These are phyloP conservation scores for Polytrichum commune DNA, from an alignment of 225 moss, liverwort and hornwort species.

Conservation along the genomic window DNA sequence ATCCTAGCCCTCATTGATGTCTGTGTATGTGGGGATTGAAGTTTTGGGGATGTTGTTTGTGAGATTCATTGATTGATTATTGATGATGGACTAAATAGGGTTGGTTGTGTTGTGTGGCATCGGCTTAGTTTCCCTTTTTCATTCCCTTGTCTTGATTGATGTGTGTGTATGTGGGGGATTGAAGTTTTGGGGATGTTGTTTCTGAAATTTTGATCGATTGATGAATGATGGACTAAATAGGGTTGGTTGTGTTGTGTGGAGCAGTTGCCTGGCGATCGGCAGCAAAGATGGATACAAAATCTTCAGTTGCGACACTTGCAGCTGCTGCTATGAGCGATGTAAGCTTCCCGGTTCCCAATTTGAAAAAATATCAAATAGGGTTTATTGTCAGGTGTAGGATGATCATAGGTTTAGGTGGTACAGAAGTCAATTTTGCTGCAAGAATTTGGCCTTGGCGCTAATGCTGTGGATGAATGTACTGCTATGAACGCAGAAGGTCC, in stretches of 20 bases:
- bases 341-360: slow-evolving; percentile 16
- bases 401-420: not conserved
- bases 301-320: slow-evolving; percentile 78
- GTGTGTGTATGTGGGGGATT: not conserved
- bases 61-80: not conserved
- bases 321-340: slow-evolving; percentile 82
- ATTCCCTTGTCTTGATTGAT: not conserved
- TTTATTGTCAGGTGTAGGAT: not conserved
- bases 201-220: not conserved
- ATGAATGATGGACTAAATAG: not conserved
- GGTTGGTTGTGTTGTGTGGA: not conserved
- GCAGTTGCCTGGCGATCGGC: slow-evolving; percentile 78
- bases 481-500: slow-evolving; percentile 68
- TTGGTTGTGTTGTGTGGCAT: not conserved
- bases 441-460: too few relatives aligned
- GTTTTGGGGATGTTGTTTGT: not conserved
- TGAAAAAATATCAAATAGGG: not conserved
- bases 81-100: slow-evolving; percentile 2
- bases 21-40: not conserved
- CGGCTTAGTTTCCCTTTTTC: not conserved
- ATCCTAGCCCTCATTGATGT: not conserved
- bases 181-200: not conserved
- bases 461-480: slow-evolving; percentile 24
- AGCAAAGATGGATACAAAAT: slow-evolving; percentile 76
- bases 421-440: too few relatives aligned